Base-by-base conservation (phyloP, 106 monocot species). In the Phalaenopsis aphrodite region DNA sequence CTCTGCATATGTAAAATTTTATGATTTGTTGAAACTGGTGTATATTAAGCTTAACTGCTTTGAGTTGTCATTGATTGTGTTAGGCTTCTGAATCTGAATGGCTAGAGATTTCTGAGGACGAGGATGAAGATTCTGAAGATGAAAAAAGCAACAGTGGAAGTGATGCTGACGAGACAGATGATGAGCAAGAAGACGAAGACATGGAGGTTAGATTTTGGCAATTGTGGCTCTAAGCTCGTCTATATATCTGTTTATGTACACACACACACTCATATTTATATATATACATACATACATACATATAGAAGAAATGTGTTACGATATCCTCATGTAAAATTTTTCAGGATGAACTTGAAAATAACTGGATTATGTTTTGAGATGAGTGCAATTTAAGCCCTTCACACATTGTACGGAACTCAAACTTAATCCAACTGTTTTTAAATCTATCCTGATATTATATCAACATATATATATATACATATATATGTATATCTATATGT, bases 1-100 rank as follows among this genome's bases (percentile, higher is more conserved):
- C 1, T 38, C 43, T 16, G 17, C 1, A 18, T 74, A 74, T 74
- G 18, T 42, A 45, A 52, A 74, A 74, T 43, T 6, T 42, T 74
- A 7, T 74, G 74, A 42, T 16, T 42, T 74, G 23, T 74, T 42
- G 36, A 74, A 39, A 45, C 43, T 43, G 43, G n/a, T 43, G 45
- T 19, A 74, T 42, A 42, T 45, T 61, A 43, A n/a, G 5, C 41
- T 55, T 80, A 24, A 24, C 12, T 75, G 65, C 11, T 52, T 48
- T 77, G 16, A 9, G 14, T 36, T 30, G 41, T 30, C 79, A 43
- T 74, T 42, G 42, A 74, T 43, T 74, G 74, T 49, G 15, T 18
- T 49, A 98, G 98, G 92, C 98, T 42, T 91, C 98, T 42, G 92
- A 88, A 83, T 92, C 94, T 84, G 94, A 98, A 78, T 98, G 98